Evolutionary conservation across 768 basidiomycete genomes (phyloP).

Genomic region (Cyclocybe cylindracea): DNA sequence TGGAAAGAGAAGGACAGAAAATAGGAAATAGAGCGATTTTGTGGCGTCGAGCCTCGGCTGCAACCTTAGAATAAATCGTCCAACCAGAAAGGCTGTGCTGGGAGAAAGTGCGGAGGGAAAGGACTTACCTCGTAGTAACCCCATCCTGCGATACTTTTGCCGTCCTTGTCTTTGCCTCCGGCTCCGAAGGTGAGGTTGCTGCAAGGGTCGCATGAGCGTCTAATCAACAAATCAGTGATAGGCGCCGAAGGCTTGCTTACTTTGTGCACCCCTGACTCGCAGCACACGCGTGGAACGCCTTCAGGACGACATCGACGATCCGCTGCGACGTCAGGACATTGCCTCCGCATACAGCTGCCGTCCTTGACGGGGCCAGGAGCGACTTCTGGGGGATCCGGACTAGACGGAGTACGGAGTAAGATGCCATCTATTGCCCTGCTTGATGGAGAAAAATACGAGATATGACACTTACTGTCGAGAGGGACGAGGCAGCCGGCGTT

Average conservation of each 20-base stretch:
- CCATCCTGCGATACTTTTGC: slow-evolving; percentile 78
- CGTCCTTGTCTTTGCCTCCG: slow-evolving; percentile 84
- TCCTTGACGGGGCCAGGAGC: slow-evolving; percentile 77
- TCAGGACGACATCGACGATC: slow-evolving; percentile 93
- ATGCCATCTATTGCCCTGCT: slow-evolving; percentile 1
- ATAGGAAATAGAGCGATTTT: background rate
- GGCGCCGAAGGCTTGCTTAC: slow-evolving; percentile 40
- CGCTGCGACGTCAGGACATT: slow-evolving; percentile 91
- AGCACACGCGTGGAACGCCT: slow-evolving; percentile 88
- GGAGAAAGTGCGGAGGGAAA: background rate
- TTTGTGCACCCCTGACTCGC: slow-evolving; percentile 95
- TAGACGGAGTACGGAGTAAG: slow-evolving; percentile 22
- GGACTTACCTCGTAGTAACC: slow-evolving; percentile 78
- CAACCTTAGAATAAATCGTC: too few species aligned
- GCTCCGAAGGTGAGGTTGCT: slow-evolving; percentile 90
- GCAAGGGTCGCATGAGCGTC: too few species aligned
- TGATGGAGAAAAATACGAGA: background rate
- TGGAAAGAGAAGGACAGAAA: background rate
- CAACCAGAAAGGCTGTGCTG: too few species aligned
- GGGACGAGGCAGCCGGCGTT: slow-evolving; percentile 95
- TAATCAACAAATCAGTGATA: slow-evolving; percentile 4
- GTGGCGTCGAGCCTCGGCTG: too few species aligned
- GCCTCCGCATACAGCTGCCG: slow-evolving; percentile 90
- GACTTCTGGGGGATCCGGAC: slow-evolving; percentile 83
- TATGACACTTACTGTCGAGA: slow-evolving; percentile 57